Base-by-base conservation (phyloP, 768 basidiomycete genomes). In the Multifurca ochricompacta region DNA sequence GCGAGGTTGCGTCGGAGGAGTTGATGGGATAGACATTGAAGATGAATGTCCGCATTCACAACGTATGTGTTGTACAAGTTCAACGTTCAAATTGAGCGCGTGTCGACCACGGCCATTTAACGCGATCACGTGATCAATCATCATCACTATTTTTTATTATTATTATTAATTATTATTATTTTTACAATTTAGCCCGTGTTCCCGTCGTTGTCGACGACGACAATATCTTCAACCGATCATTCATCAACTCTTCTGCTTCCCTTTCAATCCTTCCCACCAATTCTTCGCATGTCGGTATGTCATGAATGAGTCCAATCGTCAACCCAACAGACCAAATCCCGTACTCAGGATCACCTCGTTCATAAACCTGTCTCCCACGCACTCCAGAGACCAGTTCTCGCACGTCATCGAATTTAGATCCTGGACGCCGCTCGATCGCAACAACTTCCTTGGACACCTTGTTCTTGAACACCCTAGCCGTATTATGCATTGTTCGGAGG, bases 401-500 rank as follows among this genome's bases (percentile, higher is more conserved):
- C 13, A 95, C 59, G 36, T 94, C 91, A 62, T 87, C 82, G 61
- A 96, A 96, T 69, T 93, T 83, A 36, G 87, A 88, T 11, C 91
- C 88, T 1, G 88, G 83, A 30, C 83, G 77, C 14, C 74, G 74
- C 71, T 96, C 93, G 35, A 93, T 76, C 13, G 76, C 70, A n/a
- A 95, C 87, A 16, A 97, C 94, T 66, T 95, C 84, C 65, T 78
- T 65, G 13, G 93, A 74, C 21, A 95, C 81, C 51, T 79, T 79
- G 72, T 94, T 94, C 74, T 85, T 91, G 75, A 76, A 89, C 10
- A 91, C 87, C n/a, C 89, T 79, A 11, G 87, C 80, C 3, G 89
- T 90, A 65, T 92, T 91, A 64, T 77, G 75, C 42, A 95, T 69
- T 0, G 88, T 91, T 47, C 93, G 80, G 76, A 96, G 92, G 62